Evolutionary conservation across 1,139 yeast genomes (phyloP).

Genomic region (Kurtzmaniella natalensis): DNA sequence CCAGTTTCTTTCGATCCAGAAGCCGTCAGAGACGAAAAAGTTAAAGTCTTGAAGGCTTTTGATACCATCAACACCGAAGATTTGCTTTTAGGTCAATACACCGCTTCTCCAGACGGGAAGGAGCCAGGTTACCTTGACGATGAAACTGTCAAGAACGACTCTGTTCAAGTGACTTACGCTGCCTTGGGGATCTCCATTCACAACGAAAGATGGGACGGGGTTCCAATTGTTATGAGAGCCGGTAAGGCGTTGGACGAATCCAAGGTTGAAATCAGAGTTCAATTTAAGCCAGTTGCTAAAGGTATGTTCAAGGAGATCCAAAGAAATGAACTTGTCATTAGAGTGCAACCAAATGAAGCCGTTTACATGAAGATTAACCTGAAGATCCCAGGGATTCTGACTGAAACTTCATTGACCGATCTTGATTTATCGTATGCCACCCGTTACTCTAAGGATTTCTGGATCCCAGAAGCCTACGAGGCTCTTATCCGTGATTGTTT

Average conservation of each 20-base stretch:
- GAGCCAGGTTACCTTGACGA: slow-evolving; percentile 93
- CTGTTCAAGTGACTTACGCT: slow-evolving; percentile 90
- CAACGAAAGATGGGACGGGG: slow-evolving; percentile 98
- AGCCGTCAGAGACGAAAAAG: slow-evolving; percentile 94
- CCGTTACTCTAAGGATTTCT: slow-evolving; percentile 76
- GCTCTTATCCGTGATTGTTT: slow-evolving; percentile 87
- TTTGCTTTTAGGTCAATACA: slow-evolving; percentile 84
- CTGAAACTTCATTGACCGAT: slow-evolving; percentile 79
- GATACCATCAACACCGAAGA: slow-evolving; percentile 63
- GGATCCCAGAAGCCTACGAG: slow-evolving; percentile 98
- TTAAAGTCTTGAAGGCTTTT: slow-evolving; percentile 81
- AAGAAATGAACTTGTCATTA: slow-evolving; percentile 87
- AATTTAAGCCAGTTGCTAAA: slow-evolving; percentile 78
- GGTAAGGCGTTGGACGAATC: slow-evolving; percentile 94
- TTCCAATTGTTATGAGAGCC: slow-evolving; percentile 91
- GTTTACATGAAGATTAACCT: slow-evolving; percentile 88
- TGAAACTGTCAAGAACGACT: slow-evolving; percentile 76
- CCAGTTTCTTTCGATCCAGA: slow-evolving; percentile 89
- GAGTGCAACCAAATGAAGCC: slow-evolving; percentile 94
- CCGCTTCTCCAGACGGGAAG: slow-evolving; percentile 74
- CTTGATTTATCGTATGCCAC: slow-evolving; percentile 81
- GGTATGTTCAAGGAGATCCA: slow-evolving; percentile 82
- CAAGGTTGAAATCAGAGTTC: slow-evolving; percentile 91
- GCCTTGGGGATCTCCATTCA: slow-evolving; percentile 73
- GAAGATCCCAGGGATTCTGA: slow-evolving; percentile 88